Base-by-base conservation (phyloP, 352 stramenopile species). In the Phytophthora idaei region DNA sequence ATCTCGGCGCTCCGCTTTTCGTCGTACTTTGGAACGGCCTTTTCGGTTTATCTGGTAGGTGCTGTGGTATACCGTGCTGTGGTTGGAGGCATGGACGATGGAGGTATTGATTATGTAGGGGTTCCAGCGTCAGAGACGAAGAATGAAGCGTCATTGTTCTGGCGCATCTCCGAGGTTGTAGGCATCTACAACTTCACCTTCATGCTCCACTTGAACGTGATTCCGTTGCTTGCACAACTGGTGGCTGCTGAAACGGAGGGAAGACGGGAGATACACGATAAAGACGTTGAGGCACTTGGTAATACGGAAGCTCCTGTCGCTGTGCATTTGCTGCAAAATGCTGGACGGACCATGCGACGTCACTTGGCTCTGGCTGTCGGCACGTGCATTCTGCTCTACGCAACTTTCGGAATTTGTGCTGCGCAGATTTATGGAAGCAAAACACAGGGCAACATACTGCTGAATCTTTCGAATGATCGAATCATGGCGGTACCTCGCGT, bases 131-230 rank as follows among this genome's bases (percentile, higher is more conserved):
- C 28, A 15, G 45, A 37, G 3, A 42, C 39, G 37, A 29, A 60
- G 7, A 61, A 5, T n/a, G 41, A 65, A 31, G 39, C 62, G 9
- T 37, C 64, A 41, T 60, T 74, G 44, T 79, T 90, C 58, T 83
- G 74, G 54, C 76, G 77, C 10, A 37, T 91, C 7, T 80, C 85
- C 2, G 81, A 92, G 55, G 73, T 74, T 29, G 81, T 90, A 34
- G 83, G 82, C 17, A 90, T 94, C 56, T 94, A 92, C 77, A 94
- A 94, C 58, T 94, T 92, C 59, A 89, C 83, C 7, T 93, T 92
- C 64, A 91, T 93, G 81, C 69, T 92, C 41, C 85, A 93, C 21
- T 56, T 93, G 50, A 93, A 93, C 47, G 81, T 93, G 49, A 87
- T 93, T 57, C 85, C 85, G 28, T 61, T 93, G 8, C 72, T 90